These are phyloP conservation scores for Kappamyces sp. DNA, from an alignment of 192 early-diverging fungal genomes.

Conservation along the genomic window DNA sequence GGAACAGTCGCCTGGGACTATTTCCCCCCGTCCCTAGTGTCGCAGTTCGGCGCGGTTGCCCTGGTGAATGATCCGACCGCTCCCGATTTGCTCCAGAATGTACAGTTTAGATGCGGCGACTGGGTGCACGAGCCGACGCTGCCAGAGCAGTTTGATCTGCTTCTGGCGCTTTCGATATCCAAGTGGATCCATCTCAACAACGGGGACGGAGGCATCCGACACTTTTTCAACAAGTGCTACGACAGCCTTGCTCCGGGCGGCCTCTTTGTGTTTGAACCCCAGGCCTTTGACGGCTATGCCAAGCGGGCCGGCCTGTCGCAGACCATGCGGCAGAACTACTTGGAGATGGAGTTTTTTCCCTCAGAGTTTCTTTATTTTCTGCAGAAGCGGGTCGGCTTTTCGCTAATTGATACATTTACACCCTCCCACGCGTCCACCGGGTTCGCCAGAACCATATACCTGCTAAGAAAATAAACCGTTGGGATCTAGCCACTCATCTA, in stretches of 20 bases:
- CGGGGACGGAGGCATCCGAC: conserved; percentile 61
- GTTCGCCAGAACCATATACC: too few species aligned
- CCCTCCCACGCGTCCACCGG: too few species aligned
- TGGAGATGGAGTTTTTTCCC: conserved; percentile 18
- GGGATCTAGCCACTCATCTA: too few species aligned
- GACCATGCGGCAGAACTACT: conserved; percentile 16
- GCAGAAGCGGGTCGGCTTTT: conserved; percentile 33
- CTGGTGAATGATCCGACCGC: conserved; percentile 28
- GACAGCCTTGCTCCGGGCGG: conserved; percentile 51
- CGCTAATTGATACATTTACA: conserved; percentile 9
- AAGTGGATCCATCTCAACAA: conserved; percentile 81
- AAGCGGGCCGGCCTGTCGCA: conserved; percentile 29
- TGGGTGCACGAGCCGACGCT: conserved; percentile 45
- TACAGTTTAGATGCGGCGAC: conserved; percentile 53
- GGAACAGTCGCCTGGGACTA: conserved; percentile 28
- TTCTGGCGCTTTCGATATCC: conserved; percentile 63
- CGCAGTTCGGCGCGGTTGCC: conserved; percentile 3
- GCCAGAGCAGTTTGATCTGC: conserved; percentile 49
- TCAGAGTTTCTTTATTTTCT: conserved; percentile 23
- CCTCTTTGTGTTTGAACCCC: conserved; percentile 65
- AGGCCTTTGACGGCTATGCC: conserved; percentile 49
- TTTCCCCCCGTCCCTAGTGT: conserved; percentile 34
- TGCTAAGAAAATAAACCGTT: too few species aligned
- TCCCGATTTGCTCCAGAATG: conserved; percentile 58
- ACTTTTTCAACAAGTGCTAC: conserved; percentile 64